Conservation (phyloP, 768 basidiomycete genomes). For the Termitomyces sp. region DNA sequence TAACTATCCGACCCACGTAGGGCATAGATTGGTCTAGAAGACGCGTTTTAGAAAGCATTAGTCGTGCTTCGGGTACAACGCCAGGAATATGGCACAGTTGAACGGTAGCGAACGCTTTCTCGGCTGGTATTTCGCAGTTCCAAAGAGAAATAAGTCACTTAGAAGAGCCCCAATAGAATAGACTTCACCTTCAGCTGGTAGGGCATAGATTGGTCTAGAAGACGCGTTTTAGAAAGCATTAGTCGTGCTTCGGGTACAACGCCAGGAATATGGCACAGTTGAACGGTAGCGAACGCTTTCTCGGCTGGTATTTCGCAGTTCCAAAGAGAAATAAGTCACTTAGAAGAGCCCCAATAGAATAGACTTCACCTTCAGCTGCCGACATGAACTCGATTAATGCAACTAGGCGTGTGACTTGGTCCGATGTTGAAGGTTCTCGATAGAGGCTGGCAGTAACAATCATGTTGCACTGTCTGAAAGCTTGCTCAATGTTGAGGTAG, state of each 20-base stretch:
- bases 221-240: neutral
- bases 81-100: slow-evolving; percentile 2
- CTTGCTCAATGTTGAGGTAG: neutral
- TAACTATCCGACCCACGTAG: neutral
- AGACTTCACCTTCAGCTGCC: neutral
- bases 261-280: slow-evolving; percentile 2
- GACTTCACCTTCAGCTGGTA: too few relatives aligned
- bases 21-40: neutral
- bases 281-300: slow-evolving; percentile 1
- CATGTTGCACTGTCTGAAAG: slow-evolving; percentile 1
- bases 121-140: neutral
- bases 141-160: neutral
- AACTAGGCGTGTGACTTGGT: neutral
- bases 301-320: neutral
- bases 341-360: neutral
- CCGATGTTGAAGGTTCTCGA: neutral
- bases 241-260: neutral
- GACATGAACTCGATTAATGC: slow-evolving; percentile 1
- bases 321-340: neutral
- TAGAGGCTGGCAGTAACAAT: neutral
- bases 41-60: neutral
- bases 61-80: neutral
- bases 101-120: slow-evolving; percentile 3
- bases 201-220: neutral
- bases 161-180: too few relatives aligned